Percentiles rank a stretch among this genome's conserved stretches.
phyloP scores from a whole-genome alignment of 805 yeast genomes.

The Nakazawaea laoshanensis region DNA sequence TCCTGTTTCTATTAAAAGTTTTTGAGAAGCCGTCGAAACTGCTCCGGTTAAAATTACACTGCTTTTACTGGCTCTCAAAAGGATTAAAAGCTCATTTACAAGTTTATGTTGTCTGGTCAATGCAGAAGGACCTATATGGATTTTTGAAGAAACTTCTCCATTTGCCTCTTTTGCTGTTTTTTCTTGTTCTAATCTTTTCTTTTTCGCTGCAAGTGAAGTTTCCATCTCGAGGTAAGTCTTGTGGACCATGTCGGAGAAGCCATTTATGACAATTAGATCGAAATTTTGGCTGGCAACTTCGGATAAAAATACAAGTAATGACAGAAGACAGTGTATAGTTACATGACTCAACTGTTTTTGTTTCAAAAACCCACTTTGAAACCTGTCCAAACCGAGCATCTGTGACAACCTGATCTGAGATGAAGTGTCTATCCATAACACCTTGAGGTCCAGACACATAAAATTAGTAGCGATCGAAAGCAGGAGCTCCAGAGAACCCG shows the following conservation, averaged over 20 bases:
- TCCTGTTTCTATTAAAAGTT: neutral
- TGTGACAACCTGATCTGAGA: slow-evolving; percentile 6
- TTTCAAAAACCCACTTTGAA: slow-evolving; percentile 1
- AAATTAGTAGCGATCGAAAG: slow-evolving; percentile 4
- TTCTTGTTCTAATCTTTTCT: slow-evolving; percentile 3
- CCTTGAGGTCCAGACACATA: slow-evolving; percentile 1
- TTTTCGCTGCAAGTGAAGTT: neutral
- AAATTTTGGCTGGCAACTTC: neutral
- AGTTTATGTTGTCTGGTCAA: neutral
- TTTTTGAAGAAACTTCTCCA: too few relatives aligned
- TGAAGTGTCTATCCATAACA: slow-evolving; percentile 11
- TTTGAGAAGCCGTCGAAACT: neutral
- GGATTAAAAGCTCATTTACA: too few relatives aligned
- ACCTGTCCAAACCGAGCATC: slow-evolving; percentile 5
- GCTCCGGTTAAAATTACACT: too few relatives aligned
- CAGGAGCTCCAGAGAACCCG: slow-evolving; percentile 8
- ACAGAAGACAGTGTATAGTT: slow-evolving; percentile 1
- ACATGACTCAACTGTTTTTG: slow-evolving; percentile 1
- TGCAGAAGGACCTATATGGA: neutral
- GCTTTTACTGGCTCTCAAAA: too few relatives aligned
- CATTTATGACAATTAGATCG: slow-evolving; percentile 7
- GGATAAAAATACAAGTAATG: slow-evolving; percentile 2
- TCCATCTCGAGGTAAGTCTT: slow-evolving; percentile 3
- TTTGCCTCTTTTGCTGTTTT: neutral
- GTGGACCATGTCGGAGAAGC: slow-evolving; percentile 9